phyloP scores from a whole-genome alignment of 768 basidiomycete genomes.

The Lactarius vividus region DNA sequence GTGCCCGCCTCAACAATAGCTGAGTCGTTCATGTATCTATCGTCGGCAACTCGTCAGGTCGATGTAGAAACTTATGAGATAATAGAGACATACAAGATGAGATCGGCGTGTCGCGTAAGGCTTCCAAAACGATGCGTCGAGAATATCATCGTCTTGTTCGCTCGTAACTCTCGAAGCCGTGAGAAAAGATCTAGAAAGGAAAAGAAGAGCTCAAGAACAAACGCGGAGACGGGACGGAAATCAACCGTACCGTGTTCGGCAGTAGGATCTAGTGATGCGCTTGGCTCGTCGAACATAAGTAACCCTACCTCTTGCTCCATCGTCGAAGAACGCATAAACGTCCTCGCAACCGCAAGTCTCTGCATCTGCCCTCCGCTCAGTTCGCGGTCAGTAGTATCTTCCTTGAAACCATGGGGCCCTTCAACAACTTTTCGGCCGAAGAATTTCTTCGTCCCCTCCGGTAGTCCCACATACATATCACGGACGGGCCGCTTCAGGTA shows the following conservation, averaged over 20 bases:
- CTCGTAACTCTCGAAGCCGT: conserved; percentile 60
- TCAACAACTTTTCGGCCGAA: conserved; percentile 53
- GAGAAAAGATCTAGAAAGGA: conserved; percentile 59
- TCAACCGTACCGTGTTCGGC: conserved; percentile 62
- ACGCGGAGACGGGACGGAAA: neutral
- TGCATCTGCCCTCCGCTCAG: conserved; percentile 78
- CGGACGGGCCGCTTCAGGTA: conserved; percentile 67
- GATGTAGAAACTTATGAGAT: neutral
- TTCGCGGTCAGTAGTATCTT: neutral
- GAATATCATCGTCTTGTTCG: conserved; percentile 81
- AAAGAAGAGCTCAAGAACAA: neutral
- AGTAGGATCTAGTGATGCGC: conserved; percentile 68
- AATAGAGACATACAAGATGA: conserved; percentile 15
- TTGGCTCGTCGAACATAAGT: conserved; percentile 72
- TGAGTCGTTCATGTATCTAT: conserved; percentile 68
- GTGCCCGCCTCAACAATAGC: conserved; percentile 62
- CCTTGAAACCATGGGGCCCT: neutral
- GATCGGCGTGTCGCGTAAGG: conserved; percentile 54
- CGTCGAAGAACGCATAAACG: conserved; percentile 65
- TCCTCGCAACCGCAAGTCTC: conserved; percentile 67
- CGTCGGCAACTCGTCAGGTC: neutral
- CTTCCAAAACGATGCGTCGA: conserved; percentile 72
- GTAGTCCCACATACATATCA: conserved; percentile 63
- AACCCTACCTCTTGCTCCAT: conserved; percentile 50
- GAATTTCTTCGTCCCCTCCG: conserved; percentile 59